Percentiles rank a stretch among this genome's conserved stretches.
Evolutionary conservation across 2,329 filamentous ascomycete species (phyloP).

Genomic region (Ceratocystis papillata): DNA sequence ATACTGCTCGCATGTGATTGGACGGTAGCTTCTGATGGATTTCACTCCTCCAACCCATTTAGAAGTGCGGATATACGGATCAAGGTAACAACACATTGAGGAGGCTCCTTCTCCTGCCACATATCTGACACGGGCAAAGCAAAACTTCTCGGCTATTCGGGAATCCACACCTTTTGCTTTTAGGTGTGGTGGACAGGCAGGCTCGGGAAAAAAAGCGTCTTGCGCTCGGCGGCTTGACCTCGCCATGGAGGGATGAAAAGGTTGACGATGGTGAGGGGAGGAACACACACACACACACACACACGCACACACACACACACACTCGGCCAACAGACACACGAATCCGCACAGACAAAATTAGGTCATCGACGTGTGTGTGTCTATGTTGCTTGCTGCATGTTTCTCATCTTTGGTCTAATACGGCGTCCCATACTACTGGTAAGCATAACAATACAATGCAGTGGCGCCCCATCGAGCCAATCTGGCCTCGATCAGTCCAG

Average conservation of each 20-base stretch:
- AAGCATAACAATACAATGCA: not conserved
- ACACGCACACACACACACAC: not conserved
- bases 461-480: not conserved
- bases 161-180: not conserved
- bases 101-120: conserved; percentile 2
- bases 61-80: not conserved
- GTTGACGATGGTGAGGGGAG: not conserved
- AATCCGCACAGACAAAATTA: not conserved
- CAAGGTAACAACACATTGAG: not conserved
- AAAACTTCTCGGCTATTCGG: not conserved
- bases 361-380: no score
- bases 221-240: not conserved
- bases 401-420: not conserved
- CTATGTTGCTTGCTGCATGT: not conserved
- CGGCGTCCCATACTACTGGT: not conserved
- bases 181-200: not conserved
- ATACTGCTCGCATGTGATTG: not conserved
- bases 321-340: not conserved
- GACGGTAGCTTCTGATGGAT: not conserved
- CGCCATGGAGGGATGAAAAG: not conserved
- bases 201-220: not conserved
- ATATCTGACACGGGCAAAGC: not conserved
- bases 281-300: not conserved
- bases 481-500: not conserved
- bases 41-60: not conserved